Conservation (phyloP, 352 stramenopile species). For the Phytophthora brassicae region DNA sequence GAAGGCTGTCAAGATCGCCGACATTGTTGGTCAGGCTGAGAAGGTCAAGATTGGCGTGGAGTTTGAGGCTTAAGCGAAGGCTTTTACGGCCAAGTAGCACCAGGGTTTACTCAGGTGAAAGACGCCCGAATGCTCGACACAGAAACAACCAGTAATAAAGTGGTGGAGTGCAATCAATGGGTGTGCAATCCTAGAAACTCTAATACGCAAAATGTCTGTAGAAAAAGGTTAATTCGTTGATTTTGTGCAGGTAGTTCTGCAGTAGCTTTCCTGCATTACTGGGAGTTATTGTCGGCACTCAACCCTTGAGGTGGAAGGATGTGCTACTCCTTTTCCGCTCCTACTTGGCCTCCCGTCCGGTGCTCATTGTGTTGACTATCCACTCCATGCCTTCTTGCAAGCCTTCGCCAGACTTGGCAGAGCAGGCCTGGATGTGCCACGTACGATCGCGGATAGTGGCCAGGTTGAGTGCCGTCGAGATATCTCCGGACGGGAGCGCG, state of each 20-base stretch:
- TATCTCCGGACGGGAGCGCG: constrained; percentile 86
- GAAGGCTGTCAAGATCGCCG: constrained; percentile 93
- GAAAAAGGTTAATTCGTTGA: constrained; percentile 17
- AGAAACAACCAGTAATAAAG: constrained; percentile 33
- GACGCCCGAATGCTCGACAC: constrained; percentile 30
- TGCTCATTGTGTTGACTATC: constrained; percentile 86
- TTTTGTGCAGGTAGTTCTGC: constrained; percentile 22
- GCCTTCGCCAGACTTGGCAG: constrained; percentile 88
- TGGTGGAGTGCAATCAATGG: constrained; percentile 27
- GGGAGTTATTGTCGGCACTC: constrained; percentile 5
- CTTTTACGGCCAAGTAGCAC: constrained; percentile 21
- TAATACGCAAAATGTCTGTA: constrained; percentile 17
- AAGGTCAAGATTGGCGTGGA: constrained; percentile 71
- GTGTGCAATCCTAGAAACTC: constrained; percentile 16
- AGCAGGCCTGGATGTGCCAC: constrained; percentile 91
- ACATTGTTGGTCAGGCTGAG: constrained; percentile 78
- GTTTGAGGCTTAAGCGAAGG: constrained; percentile 60
- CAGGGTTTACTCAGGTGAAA: constrained; percentile 27
- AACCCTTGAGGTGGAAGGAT: neutral
- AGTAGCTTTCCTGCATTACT: constrained; percentile 17
- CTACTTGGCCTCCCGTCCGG: constrained; percentile 75
- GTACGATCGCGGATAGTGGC: constrained; percentile 86
- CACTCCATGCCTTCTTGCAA: constrained; percentile 89
- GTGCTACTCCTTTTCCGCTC: neutral
- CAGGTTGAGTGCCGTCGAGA: constrained; percentile 91